A percentile compares a stretch with the other conserved stretches of the same genome.
phyloP scores from a whole-genome alignment of 139 green algal species.

The Coccomyxa sp. region DNA sequence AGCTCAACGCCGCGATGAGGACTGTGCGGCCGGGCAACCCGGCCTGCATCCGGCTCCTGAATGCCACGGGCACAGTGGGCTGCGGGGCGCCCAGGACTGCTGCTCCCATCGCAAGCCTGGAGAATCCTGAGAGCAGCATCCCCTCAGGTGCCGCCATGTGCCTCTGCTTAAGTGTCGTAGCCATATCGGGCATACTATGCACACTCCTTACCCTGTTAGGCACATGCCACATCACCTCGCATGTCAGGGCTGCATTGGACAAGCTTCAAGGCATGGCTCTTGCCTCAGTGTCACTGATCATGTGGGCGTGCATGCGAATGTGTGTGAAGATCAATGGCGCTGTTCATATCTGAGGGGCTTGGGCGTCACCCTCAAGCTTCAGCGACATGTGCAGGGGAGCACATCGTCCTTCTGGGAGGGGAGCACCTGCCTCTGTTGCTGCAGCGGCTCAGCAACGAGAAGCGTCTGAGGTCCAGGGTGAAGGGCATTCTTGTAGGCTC shows the following conservation, averaged over 20 bases:
- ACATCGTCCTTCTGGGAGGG: background rate
- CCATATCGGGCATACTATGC: background rate
- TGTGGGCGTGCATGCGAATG: background rate
- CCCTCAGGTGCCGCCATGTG: background rate
- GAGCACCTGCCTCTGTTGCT: background rate
- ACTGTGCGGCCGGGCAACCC: slow-evolving; percentile 10
- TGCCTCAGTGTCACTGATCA: no score
- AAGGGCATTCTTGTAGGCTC: background rate
- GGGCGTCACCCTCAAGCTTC: background rate
- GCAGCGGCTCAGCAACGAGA: background rate
- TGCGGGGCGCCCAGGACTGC: slow-evolving; percentile 26
- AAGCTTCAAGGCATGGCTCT: background rate
- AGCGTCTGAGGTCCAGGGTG: background rate
- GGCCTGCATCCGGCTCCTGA: slow-evolving; percentile 37
- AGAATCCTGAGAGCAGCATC: background rate
- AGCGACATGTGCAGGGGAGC: background rate
- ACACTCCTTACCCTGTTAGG: background rate
- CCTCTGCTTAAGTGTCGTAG: background rate
- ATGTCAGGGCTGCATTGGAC: background rate
- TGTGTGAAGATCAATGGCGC: background rate
- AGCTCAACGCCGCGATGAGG: slow-evolving; percentile 35
- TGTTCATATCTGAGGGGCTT: background rate
- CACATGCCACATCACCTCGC: background rate
- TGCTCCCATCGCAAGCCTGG: background rate
- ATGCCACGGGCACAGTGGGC: slow-evolving; percentile 29